Conservation (phyloP, 352 stramenopile species). For the Pythium pyrilobum region DNA sequence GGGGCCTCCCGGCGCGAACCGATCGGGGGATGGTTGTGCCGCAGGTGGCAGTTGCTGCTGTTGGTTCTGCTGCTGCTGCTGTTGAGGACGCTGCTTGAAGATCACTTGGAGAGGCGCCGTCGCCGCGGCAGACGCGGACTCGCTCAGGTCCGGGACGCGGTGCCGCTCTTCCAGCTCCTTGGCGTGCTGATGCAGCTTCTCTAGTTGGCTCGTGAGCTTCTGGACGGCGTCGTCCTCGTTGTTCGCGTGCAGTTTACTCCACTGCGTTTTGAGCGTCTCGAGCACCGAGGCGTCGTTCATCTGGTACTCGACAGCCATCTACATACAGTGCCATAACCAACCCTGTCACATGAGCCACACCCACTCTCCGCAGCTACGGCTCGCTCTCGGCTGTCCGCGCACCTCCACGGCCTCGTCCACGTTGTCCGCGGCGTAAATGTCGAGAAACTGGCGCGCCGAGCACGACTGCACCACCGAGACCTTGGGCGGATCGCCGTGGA, state of each 20-base stretch:
- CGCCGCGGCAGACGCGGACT: conserved; percentile 18
- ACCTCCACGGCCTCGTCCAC: conserved; percentile 68
- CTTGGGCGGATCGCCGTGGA: conserved; percentile 71
- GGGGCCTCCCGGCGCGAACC: conserved; percentile 7
- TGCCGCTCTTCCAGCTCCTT: conserved; percentile 50
- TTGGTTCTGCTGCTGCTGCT: conserved; percentile 16
- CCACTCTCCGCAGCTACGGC: too few relatives aligned
- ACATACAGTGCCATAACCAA: too few relatives aligned
- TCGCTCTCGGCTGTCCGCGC: not conserved
- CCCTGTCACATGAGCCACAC: too few relatives aligned
- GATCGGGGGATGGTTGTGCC: not conserved
- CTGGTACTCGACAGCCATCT: conserved; percentile 71
- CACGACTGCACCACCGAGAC: conserved; percentile 73
- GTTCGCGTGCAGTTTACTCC: conserved; percentile 23
- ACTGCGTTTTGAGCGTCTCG: conserved; percentile 47
- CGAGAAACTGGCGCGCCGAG: conserved; percentile 62
- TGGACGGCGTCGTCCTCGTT: conserved; percentile 16
- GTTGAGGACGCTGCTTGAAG: conserved; percentile 78
- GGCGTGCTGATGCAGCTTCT: conserved; percentile 38
- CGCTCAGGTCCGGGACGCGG: conserved; percentile 18
- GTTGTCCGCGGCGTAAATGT: conserved; percentile 59
- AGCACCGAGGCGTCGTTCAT: conserved; percentile 61
- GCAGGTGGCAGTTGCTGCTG: not conserved
- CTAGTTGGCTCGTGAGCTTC: conserved; percentile 39
- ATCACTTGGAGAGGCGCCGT: conserved; percentile 69